Conservation (phyloP, 1,284 basidiomycete genomes). For the Ceratobasidium sp. region DNA sequence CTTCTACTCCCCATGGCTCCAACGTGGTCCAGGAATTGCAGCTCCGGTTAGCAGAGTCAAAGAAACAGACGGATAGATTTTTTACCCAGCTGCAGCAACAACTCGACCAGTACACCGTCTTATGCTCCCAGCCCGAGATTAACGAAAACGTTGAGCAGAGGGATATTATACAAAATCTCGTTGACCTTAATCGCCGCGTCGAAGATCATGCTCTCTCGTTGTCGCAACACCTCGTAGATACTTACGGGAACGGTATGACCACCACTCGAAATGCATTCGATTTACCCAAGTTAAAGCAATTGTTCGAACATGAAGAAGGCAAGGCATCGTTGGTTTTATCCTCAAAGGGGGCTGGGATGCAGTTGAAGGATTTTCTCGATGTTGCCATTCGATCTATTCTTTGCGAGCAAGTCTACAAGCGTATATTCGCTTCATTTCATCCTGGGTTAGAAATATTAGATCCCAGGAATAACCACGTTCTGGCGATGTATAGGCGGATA, state of each 20-base stretch:
- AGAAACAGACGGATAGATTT: background rate
- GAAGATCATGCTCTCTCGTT: conserved; percentile 6
- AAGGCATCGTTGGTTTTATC: conserved; percentile 22
- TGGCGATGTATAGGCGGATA: background rate
- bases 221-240: conserved; percentile 15
- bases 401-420: conserved; percentile 10
- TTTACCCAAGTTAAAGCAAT: background rate
- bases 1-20: no score
- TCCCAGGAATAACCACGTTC: background rate
- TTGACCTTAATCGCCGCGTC: conserved; percentile 11
- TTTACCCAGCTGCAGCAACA: conserved; percentile 2
- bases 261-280: conserved; percentile 5
- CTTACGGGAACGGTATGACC: background rate
- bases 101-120: conserved; percentile 10
- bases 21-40: background rate
- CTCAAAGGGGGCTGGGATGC: conserved; percentile 6
- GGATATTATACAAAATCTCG: conserved; percentile 6
- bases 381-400: conserved; percentile 9
- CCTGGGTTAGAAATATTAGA: background rate
- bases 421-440: conserved; percentile 32
- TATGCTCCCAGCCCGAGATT: conserved; percentile 23
- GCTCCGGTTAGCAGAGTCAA: background rate
- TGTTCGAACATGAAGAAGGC: conserved; percentile 19
- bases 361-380: conserved; percentile 29
- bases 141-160: conserved; percentile 27